Percentiles rank a stretch among this genome's conserved stretches.
phyloP scores from a whole-genome alignment of 2,329 filamentous ascomycete species.

The Bipolaris sorokiniana region DNA sequence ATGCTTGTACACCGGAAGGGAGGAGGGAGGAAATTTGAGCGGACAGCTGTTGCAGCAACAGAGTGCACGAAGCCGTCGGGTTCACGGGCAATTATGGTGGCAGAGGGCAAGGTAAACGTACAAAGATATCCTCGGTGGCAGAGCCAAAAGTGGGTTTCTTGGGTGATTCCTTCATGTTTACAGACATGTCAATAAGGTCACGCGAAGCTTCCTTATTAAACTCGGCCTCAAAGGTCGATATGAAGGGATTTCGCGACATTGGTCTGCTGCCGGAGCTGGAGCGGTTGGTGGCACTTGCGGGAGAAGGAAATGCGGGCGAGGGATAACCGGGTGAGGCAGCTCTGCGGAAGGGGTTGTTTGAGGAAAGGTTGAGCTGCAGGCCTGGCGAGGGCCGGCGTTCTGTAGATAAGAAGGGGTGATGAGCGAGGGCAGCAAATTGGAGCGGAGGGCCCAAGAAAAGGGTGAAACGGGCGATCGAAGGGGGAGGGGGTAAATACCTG shows the following conservation, averaged over 20 bases:
- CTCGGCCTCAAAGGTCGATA: conserved; percentile 62
- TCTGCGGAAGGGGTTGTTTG: conserved; percentile 82
- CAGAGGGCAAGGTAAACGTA: conserved; percentile 59
- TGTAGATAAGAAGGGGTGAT: conserved; percentile 42
- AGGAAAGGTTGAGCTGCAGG: conserved; percentile 68
- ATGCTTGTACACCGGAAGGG: background rate
- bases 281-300: conserved; percentile 50
- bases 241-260: conserved; percentile 76
- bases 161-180: conserved; percentile 51
- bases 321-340: conserved; percentile 62
- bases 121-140: conserved; percentile 75
- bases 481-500: conserved; percentile 45
- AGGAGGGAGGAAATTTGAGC: conserved; percentile 1
- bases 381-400: conserved; percentile 59
- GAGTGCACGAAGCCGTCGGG: conserved; percentile 18
- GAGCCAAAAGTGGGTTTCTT: conserved; percentile 53
- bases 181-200: conserved; percentile 48
- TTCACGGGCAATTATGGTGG: conserved; percentile 9
- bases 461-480: conserved; percentile 46
- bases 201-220: conserved; percentile 46
- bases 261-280: conserved; percentile 65
- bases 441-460: conserved; percentile 30
- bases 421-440: conserved; percentile 37
- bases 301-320: conserved; percentile 45
- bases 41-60: conserved; percentile 28